Evolutionary conservation across 768 basidiomycete species (phyloP).

Genomic region (Mycena amicta): DNA sequence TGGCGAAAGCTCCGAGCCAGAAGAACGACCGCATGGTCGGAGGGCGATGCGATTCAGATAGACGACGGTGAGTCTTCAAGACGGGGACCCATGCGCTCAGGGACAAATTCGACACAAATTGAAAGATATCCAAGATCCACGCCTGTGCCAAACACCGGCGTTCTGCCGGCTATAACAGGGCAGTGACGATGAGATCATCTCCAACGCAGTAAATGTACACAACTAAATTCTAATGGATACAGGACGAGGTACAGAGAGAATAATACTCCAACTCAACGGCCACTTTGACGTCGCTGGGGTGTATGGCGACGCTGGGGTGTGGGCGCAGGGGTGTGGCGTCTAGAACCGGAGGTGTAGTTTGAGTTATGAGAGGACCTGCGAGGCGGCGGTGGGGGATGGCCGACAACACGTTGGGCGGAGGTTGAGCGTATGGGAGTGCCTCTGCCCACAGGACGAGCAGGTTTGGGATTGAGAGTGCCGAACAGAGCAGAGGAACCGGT

Average conservation of each 20-base stretch:
- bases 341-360: neutral
- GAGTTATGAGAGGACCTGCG: constrained; percentile 13
- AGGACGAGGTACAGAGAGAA: neutral
- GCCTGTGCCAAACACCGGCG: no score
- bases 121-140: no score
- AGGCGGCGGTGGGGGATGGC: constrained; percentile 15
- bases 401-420: constrained; percentile 22
- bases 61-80: no score
- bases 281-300: constrained; percentile 1
- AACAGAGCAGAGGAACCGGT: constrained; percentile 22
- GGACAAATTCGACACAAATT: no score
- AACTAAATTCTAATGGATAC: neutral
- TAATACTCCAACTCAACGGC: neutral
- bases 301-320: neutral
- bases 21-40: no score
- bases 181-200: no score
- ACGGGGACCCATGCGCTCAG: no score
- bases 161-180: no score
- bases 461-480: constrained; percentile 21
- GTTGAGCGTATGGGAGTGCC: constrained; percentile 17
- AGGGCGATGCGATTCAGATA: no score
- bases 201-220: no score
- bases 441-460: constrained; percentile 12
- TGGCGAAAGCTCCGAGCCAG: no score
- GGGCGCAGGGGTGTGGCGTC: constrained; percentile 7